Evolutionary conservation across 768 basidiomycete genomes (phyloP), one percentile per base, ranked within the genome.

Genomic region (Boletus sp.): DNA sequence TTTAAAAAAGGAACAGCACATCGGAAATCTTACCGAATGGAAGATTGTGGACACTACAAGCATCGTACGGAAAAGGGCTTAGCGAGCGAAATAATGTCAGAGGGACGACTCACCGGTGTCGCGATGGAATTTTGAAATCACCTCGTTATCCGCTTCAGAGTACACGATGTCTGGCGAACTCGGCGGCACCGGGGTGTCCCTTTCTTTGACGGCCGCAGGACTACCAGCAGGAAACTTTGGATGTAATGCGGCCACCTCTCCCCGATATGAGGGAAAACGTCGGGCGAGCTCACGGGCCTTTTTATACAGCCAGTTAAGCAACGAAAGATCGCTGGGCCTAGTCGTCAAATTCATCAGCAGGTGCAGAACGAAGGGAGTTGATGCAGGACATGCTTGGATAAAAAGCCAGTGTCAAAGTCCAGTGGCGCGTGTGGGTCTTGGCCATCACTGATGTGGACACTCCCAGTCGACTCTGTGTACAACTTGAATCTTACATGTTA

Each of bases 301-400:
- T 60, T 86, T 87, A 66, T 84, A 86, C 0, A 64, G 74, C 78
- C 79, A 83, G 55, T 73, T 73, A 52, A 84, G 62, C 18, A 78
- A 66, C 1, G 63, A 74, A 9, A 86, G 33, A 63, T 83, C 80
- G 10, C 72, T 50, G 11, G 54, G 24, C 37, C 61, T 62, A 32
- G 7, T 12, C 36, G 10, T 48, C 20, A 28, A 47, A 4, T 35
- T 8, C 7, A 44, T 52, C 14, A 40, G 32, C 32, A 42, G 36
- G 18, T 18, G n/a, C 6, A n/a, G 2, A 8, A 30, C 12, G 20
- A 28, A 8, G 11, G 20, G 7, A 0, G 15, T 28, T 36, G 6
- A 14, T 18, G 17, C 32, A 44, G 32, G 11, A 52, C 77, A 39
- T 47, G 82, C 81, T 76, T 61, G 39, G 75, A 68, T 7, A 82